Evolutionary conservation across 2,329 filamentous ascomycete genomes (phyloP), one percentile per base, ranked within the genome.

Genomic region (Rutstroemia sp.): DNA sequence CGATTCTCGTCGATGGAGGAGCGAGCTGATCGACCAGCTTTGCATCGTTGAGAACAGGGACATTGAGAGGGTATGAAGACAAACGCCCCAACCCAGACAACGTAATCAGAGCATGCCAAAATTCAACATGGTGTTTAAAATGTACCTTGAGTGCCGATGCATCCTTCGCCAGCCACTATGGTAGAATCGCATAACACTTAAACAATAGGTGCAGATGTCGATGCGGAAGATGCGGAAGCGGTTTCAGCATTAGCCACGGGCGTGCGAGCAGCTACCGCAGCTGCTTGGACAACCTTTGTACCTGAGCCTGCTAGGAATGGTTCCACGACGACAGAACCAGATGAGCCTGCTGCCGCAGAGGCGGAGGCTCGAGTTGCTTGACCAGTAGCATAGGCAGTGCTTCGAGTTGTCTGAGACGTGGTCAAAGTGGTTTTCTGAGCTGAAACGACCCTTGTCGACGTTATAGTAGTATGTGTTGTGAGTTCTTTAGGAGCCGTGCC

Each of bases 1-100:
- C 82, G 81, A 12, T 80, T 81, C 71, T 89, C 85, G 50, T 80
- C 77, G 1, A 80, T 85, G 71, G 77, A 89, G 23, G 82, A 86
- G 48, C 85, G 78, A 1, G 85, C 83, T 27, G 79, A 84, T 50
- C 85, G 81, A 14, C 86, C 86, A 76, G 83, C 19, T 86, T 78
- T 37, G 86, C 86, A 52, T 80, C 73, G 74, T 89, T 89, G 62
- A 79, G 74, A 5, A 86, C 78, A 0, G 73, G 69, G 30, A 74
- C 65, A 8, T 74, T 67, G 54, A 80, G 67, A 41, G 75, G 79
- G 64, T 80, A 76, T 49, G 75, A 14, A 87, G 73, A 66, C 79
- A 83, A 60, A 79, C 72, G 23, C 83, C 85, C 83, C 84, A 88
- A 44, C 85, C 85, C 77, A 1, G 70, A 4, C 14, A 34, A 61